phyloP scores from a whole-genome alignment of 257 asterid genomes.

The Salvia miltiorrhiza region DNA sequence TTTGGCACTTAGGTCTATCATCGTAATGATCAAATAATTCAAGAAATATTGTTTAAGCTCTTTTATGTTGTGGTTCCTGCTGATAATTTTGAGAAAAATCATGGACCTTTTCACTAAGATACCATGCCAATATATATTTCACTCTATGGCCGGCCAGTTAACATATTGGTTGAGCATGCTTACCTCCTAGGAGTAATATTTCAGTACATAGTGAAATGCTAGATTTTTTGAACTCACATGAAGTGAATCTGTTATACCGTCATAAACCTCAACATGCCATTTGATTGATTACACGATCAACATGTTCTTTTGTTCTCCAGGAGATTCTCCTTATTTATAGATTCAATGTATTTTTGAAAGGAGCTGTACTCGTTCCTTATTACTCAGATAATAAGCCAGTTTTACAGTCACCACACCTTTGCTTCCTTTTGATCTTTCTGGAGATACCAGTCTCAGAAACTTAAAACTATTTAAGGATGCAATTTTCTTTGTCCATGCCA shows the following conservation, averaged over 20 bases:
- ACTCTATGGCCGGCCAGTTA: neutral
- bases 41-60: neutral
- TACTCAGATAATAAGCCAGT: neutral
- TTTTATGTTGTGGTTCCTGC: neutral
- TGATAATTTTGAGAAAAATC: neutral
- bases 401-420: neutral
- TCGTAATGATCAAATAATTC: neutral
- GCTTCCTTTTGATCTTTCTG: neutral
- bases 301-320: neutral
- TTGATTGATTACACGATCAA: neutral
- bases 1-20: conserved; percentile 23
- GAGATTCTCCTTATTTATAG: neutral
- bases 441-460: neutral
- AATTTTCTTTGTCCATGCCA: neutral
- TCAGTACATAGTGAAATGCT: neutral
- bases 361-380: neutral
- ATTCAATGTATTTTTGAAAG: neutral
- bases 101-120: neutral
- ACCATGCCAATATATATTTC: neutral
- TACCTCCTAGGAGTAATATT: neutral
- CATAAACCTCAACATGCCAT: neutral
- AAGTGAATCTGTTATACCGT: neutral
- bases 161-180: neutral
- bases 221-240: neutral
- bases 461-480: neutral